Base-by-base conservation (phyloP, 768 basidiomycete species). In the Cystobasidium tubakii region DNA sequence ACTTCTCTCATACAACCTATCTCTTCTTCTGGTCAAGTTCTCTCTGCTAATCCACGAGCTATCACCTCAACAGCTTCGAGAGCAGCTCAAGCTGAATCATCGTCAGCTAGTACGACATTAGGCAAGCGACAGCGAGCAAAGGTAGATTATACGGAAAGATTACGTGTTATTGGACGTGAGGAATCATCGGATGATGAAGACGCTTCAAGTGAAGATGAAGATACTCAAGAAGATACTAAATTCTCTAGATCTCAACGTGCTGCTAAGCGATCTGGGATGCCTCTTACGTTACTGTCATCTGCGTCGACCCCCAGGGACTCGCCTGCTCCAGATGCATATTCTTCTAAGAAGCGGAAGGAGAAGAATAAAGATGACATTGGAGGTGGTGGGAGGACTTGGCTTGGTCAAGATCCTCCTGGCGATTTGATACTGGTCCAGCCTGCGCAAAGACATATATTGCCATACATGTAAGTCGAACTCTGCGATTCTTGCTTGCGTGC, bases 1-100 rank as follows among this genome's bases (percentile, higher is more conserved):
- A 89, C 91, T 0, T 86, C 92, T 6, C 87, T 99, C 77, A 85
- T 98, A 82, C 96, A 99, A 79, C 96, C 96, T 23, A 86, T 91
- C 77, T 78, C 87, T 13, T 81, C 84, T 42, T 82, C 80, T 0
- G 80, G 80, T 9, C 23, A 73, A 7, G 66, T 10, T n/a, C 27
- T 7, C 9, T 34, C 39, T 23, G 73, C 74, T 36, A 42, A 50
- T 19, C 29, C 63, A 33, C 4, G 43, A 9, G 36, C 46, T 23
- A 29, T 53, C 0, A 43, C 82, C 19, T 72, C 81, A 1, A 53
- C 77, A 0, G 73, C 77, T 75, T 85, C 80, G 9, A 75, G 81
- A 36, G 75, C 43, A 19, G 43, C 82, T 1, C 3, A n/a, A 10
- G 1, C 62, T 31, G 2, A 78, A 79, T 36, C 79, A 81, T 70